A percentile compares a stretch with the other conserved stretches of the same genome.
phyloP scores from a whole-genome alignment of 768 basidiomycete species.

The Boletus reticulatus region DNA sequence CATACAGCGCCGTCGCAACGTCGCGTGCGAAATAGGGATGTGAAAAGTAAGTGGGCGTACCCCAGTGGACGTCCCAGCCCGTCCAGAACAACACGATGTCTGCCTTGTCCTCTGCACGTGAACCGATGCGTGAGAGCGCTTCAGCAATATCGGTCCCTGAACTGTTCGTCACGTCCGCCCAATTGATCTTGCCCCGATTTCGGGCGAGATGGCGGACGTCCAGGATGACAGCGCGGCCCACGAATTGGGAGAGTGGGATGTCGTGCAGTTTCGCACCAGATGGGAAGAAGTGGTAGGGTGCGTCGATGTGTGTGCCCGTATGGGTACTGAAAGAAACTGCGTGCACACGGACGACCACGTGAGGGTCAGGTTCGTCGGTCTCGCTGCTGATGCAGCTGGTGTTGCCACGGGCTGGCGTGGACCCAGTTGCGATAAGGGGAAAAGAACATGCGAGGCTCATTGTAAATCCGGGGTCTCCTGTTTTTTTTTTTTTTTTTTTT shows the following conservation, averaged over 20 bases:
- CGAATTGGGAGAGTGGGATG: constrained; percentile 50
- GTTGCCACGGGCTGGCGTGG: too few species aligned
- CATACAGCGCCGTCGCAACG: constrained; percentile 49
- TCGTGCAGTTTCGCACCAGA: constrained; percentile 57
- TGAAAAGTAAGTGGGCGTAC: constrained; percentile 47
- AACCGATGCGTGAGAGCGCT: constrained; percentile 17
- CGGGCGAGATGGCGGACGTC: constrained; percentile 47
- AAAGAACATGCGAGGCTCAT: constrained; percentile 19
- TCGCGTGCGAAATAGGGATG: constrained; percentile 62
- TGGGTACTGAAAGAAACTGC: constrained; percentile 61
- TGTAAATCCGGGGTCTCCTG: constrained; percentile 16
- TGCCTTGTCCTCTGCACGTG: constrained; percentile 25
- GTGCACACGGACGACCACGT: constrained; percentile 24
- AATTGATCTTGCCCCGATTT: constrained; percentile 49
- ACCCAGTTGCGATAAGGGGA: constrained; percentile 5
- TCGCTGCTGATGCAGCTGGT: too few species aligned
- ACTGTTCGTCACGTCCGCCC: constrained; percentile 35
- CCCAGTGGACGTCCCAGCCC: constrained; percentile 64
- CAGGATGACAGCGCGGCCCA: constrained; percentile 54
- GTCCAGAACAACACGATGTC: constrained; percentile 59
- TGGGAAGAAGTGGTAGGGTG: constrained; percentile 68
- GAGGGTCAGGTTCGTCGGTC: background rate
- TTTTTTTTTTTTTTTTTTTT: too few species aligned
- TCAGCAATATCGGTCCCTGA: too few species aligned
- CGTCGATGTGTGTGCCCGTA: constrained; percentile 79